Evolutionary conservation across 805 yeast species (phyloP).

Genomic region (Pichia nanzhaoensis): DNA sequence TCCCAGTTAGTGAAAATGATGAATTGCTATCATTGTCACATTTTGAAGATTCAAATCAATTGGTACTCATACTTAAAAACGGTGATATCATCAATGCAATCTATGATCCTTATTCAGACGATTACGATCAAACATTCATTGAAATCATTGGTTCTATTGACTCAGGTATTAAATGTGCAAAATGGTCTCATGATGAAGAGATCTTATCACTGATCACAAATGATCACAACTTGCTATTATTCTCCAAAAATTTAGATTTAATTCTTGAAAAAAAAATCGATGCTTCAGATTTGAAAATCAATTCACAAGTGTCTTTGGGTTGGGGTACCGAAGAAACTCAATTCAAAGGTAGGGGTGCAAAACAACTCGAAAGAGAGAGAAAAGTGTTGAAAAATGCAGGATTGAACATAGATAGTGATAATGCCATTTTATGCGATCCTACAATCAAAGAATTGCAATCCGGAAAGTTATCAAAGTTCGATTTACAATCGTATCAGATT

Average conservation of each 20-base stretch:
- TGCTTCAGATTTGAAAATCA: slow-evolving; percentile 55
- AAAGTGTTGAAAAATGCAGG: slow-evolving; percentile 58
- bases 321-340: slow-evolving; percentile 99
- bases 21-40: slow-evolving; percentile 52
- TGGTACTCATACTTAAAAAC: slow-evolving; percentile 57
- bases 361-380: slow-evolving; percentile 62
- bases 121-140: slow-evolving; percentile 48
- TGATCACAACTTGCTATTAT: slow-evolving; percentile 52
- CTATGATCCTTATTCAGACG: slow-evolving; percentile 42
- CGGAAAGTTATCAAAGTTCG: slow-evolving; percentile 57
- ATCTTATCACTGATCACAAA: slow-evolving; percentile 62
- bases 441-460: slow-evolving; percentile 70
- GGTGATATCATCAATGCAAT: slow-evolving; percentile 74
- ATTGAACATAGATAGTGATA: slow-evolving; percentile 52
- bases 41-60: slow-evolving; percentile 60
- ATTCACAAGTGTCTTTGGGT: slow-evolving; percentile 90
- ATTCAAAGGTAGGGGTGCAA: slow-evolving; percentile 89
- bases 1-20: slow-evolving; percentile 41
- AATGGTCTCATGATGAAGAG: slow-evolving; percentile 93
- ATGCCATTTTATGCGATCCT: slow-evolving; percentile 66
- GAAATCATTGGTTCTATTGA: slow-evolving; percentile 85
- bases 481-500: slow-evolving; percentile 41
- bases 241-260: slow-evolving; percentile 76
- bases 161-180: slow-evolving; percentile 61
- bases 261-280: slow-evolving; percentile 56